Conservation (phyloP, 495 filamentous ascomycete species). For the Penicillium manginii region DNA sequence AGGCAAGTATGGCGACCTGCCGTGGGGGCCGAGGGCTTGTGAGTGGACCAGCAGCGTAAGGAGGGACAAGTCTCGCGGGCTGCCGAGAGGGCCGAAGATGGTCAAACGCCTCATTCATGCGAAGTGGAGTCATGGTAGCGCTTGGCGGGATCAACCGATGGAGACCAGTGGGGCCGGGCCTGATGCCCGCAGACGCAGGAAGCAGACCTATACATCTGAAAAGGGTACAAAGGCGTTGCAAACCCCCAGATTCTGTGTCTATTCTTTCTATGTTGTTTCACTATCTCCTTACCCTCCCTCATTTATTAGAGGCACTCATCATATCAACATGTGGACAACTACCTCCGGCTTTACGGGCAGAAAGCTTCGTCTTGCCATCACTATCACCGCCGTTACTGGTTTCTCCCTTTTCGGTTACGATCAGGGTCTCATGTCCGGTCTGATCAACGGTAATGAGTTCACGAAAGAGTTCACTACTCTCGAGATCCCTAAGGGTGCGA, state of each 20-base stretch:
- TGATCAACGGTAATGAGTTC: slow-evolving; percentile 73
- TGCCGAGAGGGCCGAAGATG: slow-evolving; percentile 8
- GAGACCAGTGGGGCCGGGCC: not conserved
- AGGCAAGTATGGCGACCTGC: slow-evolving; percentile 23
- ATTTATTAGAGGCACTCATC: slow-evolving; percentile 4
- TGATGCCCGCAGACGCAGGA: not conserved
- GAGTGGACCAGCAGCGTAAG: not conserved
- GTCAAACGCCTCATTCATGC: not conserved
- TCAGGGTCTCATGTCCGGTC: slow-evolving; percentile 75
- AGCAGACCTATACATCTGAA: not conserved
- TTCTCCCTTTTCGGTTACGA: slow-evolving; percentile 78
- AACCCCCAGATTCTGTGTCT: not conserved
- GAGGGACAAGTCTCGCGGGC: slow-evolving; percentile 3
- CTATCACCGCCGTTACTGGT: slow-evolving; percentile 53
- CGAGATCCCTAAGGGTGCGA: slow-evolving; percentile 22
- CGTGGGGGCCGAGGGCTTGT: not conserved
- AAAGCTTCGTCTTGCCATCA: slow-evolving; percentile 40
- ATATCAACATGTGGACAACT: slow-evolving; percentile 44
- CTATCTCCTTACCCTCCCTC: slow-evolving; percentile 5
- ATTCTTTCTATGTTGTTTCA: not conserved
- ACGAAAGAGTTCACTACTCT: slow-evolving; percentile 67
- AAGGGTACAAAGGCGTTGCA: not conserved
- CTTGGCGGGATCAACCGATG: not conserved
- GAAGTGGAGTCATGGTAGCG: no score
- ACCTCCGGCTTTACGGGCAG: slow-evolving; percentile 40